Percentiles rank a stretch among this genome's conserved stretches.
These are phyloP conservation scores for Entophlyctis luteolus DNA, from an alignment of 192 early-diverging fungal genomes.

Conservation along the genomic window DNA sequence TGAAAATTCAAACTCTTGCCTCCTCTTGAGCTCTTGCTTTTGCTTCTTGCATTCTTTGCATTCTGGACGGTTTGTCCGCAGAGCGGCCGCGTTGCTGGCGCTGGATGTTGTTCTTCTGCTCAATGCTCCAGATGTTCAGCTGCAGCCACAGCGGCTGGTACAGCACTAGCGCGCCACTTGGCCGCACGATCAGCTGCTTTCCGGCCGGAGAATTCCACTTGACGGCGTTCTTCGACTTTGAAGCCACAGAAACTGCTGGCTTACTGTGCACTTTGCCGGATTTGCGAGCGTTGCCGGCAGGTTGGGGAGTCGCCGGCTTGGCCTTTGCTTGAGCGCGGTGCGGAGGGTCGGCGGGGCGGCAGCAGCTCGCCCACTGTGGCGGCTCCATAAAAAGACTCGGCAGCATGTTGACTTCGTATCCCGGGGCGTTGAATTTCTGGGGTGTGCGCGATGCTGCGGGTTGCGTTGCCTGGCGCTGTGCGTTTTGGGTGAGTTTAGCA, in stretches of 20 bases:
- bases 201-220: slow-evolving; percentile 17
- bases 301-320: neutral
- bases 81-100: slow-evolving; percentile 7
- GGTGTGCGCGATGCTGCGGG: no score
- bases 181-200: slow-evolving; percentile 22
- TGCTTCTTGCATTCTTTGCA: slow-evolving; percentile 2
- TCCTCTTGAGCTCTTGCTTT: slow-evolving; percentile 10
- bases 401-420: slow-evolving; percentile 3
- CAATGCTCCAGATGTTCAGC: neutral
- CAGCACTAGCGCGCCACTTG: slow-evolving; percentile 11
- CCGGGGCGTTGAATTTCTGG: neutral
- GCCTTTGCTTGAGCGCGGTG: neutral
- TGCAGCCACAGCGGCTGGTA: slow-evolving; percentile 19
- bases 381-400: slow-evolving; percentile 7
- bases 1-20: neutral
- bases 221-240: neutral
- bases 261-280: no score
- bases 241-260: neutral
- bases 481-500: neutral
- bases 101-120: neutral
- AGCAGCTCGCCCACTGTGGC: neutral
- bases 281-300: no score
- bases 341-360: slow-evolving; percentile 2
- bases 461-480: neutral
- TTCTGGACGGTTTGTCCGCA: slow-evolving; percentile 8